Evolutionary conservation across 2,329 filamentous ascomycete species (phyloP).

Genomic region (Pleochaeta shiraiana): DNA sequence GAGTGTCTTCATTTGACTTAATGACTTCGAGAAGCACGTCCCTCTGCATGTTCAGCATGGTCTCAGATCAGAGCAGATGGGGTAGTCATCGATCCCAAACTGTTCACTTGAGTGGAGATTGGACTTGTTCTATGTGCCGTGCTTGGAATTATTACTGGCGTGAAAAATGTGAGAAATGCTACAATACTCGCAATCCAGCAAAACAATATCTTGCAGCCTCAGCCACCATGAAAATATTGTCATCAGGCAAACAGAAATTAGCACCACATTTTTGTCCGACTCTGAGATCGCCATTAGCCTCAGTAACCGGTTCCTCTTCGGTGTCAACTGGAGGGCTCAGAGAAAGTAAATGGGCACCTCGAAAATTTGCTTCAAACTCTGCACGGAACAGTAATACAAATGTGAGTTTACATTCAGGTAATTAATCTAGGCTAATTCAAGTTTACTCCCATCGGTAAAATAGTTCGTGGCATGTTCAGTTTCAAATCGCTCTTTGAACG

Average conservation of each 20-base stretch:
- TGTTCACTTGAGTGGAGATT: neutral
- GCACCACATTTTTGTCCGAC: too few species aligned
- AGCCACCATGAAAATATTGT: neutral
- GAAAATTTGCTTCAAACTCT: neutral
- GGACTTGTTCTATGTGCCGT: neutral
- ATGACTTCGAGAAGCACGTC: neutral
- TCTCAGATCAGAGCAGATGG: neutral
- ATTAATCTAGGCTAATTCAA: neutral
- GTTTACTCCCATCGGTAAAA: neutral
- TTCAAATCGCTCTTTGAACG: neutral
- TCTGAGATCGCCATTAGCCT: neutral
- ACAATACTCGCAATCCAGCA: neutral
- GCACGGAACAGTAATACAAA: neutral
- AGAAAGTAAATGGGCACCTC: neutral
- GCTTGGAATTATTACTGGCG: neutral
- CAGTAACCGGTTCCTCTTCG: neutral
- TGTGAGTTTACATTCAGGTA: neutral
- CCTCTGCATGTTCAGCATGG: slow-evolving; percentile 11
- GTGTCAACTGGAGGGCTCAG: neutral
- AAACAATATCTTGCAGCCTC: neutral
- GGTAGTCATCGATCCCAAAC: neutral
- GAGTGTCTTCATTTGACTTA: neutral
- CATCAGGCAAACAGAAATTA: neutral
- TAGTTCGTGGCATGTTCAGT: neutral
- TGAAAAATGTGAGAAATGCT: neutral